A percentile compares a stretch with the other conserved stretches of the same genome.
phyloP scores from a whole-genome alignment of 306 rosid species.

The Rosa lucieae region DNA sequence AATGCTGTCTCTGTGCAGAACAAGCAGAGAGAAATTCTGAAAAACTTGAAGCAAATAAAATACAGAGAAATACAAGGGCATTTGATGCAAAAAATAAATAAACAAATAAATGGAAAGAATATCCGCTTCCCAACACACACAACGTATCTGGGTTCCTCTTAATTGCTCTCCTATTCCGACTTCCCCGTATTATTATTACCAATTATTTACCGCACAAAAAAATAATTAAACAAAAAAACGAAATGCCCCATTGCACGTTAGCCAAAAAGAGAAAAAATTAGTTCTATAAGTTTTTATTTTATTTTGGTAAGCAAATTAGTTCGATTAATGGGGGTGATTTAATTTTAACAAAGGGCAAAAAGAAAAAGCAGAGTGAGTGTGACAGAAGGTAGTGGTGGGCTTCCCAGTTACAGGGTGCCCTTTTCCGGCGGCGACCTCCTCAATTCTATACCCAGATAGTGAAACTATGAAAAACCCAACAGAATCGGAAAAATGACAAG shows the following conservation, averaged over 20 bases:
- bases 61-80: neutral
- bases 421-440: slow-evolving; percentile 1
- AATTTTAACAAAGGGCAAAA: neutral
- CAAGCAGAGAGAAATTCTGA: no score
- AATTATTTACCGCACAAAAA: neutral
- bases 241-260: neutral
- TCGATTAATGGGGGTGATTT: neutral
- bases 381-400: neutral
- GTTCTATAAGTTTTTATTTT: neutral
- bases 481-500: neutral
- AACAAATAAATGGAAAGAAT: neutral
- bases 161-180: no score
- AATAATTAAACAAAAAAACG: neutral
- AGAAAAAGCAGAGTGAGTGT: neutral
- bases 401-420: neutral
- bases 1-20: neutral
- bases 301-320: neutral
- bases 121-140: neutral
- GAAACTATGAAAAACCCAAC: neutral
- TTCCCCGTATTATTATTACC: neutral
- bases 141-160: neutral
- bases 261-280: neutral
- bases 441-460: neutral
- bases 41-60: neutral
- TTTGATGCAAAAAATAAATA: neutral